Base-by-base conservation (phyloP, 208 protist genomes). In the Borovskyia barvae region DNA sequence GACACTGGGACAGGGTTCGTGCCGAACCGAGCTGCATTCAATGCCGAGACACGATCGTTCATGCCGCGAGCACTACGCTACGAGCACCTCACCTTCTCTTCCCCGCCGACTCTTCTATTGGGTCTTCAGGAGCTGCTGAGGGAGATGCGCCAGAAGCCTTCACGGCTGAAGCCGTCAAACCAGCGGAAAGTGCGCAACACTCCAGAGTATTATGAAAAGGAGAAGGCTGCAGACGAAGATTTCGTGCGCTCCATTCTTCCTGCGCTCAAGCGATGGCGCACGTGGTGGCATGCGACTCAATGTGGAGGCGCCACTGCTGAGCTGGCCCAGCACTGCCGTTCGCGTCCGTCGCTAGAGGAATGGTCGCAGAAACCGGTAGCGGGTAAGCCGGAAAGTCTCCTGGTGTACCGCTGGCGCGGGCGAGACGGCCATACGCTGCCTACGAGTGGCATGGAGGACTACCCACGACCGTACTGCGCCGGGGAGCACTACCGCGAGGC, bases 361-460 rank as follows among this genome's bases (percentile, higher is more conserved):
- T 85, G 82, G 78, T 77, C 82, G 19, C 57, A 24, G 0, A 25
- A 7, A 46, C 77, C 78, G 14, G 61, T 58, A 5, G 67, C 42
- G 17, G 28, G 51, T 11, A 52, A 77, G 48, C 54, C 72, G 33
- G 77, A 84, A 24, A 61, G 51, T 20, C 62, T 71, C 39, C 71
- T 88, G 30, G 71, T 70, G 50, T 94, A 94, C 69, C 80, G 87
- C 52, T 94, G 87, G 84, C 80, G 85, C 54, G 77, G 80, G n/a
- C 78, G 83, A 41, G 65, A 84, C 48, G 74, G 73, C 24, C 25
- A 72, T 28, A 61, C 69, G 20, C 53, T 91, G 24, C 66, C 72
- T 2, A 75, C 78, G 9, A 91, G 87, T 49, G 87, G 87, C 48
- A 91, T 94, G 87, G 66, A 77, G 53, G 87, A 94, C 70, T 94